Evolutionary conservation across 176 grass and related monocot genomes (phyloP), one percentile per base, ranked within the genome.

Genomic region (Oryza coarctata): DNA sequence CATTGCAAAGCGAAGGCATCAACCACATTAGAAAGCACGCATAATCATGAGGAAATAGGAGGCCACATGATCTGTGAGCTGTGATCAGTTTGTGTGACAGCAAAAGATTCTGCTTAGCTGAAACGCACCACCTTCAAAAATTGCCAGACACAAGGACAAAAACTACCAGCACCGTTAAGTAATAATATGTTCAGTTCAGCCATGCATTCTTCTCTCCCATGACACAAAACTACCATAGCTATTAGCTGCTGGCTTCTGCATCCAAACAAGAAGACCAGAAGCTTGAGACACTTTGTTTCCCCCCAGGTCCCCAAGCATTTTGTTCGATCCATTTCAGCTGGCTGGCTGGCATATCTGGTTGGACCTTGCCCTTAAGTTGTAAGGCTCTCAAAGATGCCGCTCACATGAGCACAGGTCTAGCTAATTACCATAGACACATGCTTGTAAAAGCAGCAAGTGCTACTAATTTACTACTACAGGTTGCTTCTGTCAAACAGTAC

Each of bases 401-500:
- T 83, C 69, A 62, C 69, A 23, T 79, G 75, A 69, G 62, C 15
- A 25, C 66, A 66, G 17, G 12, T 18, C 69, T 30, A 73, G n/a
- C 13, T 47, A 50, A 83, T 61, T 61, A 47, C 36, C 28, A 52
- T 61, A 70, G 0, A 32, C 47, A 58, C 1, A 80, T 78, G 73
- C 77, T 85, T 89, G 55, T 7, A 38, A 70, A 27, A 71, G 22
- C 73, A 68, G 43, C 77, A 82, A 72, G 33, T 72, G 77, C 65
- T 44, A 65, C 63, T 6, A 63, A 39, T 80, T 75, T 74, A 39
- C 17, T 60, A 68, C 69, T 36, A 74, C 50, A 50, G 17, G 6
- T 76, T 77, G 63, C 63, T 33, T 74, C 41, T 31, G 32, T 8
- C 43, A 34, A 62, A 67, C 68, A 35, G 17, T 65, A 43, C n/a